Evolutionary conservation across 2,329 filamentous ascomycete species (phyloP), one percentile per base, ranked within the genome.

Genomic region (Tolypocladium guangdongense): DNA sequence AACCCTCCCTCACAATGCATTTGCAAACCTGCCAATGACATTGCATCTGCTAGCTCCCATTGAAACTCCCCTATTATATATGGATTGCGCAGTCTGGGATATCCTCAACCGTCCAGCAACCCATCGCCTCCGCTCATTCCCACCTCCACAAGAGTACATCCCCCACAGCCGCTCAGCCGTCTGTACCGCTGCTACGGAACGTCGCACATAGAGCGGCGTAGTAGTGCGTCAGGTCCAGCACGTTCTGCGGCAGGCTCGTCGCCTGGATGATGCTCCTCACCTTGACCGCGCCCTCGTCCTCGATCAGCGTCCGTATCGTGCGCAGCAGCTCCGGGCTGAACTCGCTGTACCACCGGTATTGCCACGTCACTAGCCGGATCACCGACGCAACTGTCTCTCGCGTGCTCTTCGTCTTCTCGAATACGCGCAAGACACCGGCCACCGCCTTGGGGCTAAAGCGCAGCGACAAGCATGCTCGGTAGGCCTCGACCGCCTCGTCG

Each of bases 341-440:
- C 80, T 99, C 93, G 54, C 91, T 96, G 74, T 99, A 99, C 93
- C 93, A 99, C 61, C 93, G 81, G 72, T 96, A 99, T 73, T 99
- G 93, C 93, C 93, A 99, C 14, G 92, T 93, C 36, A 97, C 89
- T 43, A 99, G 76, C 51, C 90, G 79, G 59, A 99, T 96, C 55
- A 96, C 77, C n/a, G 88, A 85, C 32, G 84, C 87, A 7, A 97
- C 80, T 54, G 86, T 89, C 56, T 90, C 87, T 56, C 90, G 78
- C 4, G 88, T 90, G 70, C 88, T 89, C 63, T 87, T 88, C 55
- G 80, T 78, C 65, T 82, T 82, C 70, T 95, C 87, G 61, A 90
- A 90, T 49, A 89, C 78, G 52, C 83, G 84, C 50, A 97, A 74
- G 53, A 97, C 84, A 3, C 93, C 93, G 20, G 83, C 82, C 70